Evolutionary conservation across 2,329 filamentous ascomycete genomes (phyloP), one percentile per base, ranked within the genome.

Genomic region (Neonectria faginata): DNA sequence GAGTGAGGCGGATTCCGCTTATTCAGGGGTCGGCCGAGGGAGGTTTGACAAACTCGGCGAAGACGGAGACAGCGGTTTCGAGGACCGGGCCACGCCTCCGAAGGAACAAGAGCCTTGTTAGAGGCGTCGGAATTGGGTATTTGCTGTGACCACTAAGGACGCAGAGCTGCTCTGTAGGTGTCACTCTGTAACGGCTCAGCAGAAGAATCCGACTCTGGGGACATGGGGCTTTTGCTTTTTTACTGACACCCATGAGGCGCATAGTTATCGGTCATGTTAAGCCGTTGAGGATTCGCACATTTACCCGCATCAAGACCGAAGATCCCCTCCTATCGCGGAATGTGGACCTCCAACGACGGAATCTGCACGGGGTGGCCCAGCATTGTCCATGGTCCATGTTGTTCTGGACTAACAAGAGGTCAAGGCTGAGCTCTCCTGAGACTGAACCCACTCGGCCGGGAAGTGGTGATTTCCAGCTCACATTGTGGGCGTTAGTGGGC

Each of bases 141-240:
- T 44, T 3, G n/a, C 27, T 33, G 25, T 50, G 31, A 41, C 29
- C 41, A 52, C 45, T 62, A 54, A 52, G 59, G 54, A 31, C 18
- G 39, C 63, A 50, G 66, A 47, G 54, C 48, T 55, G 47, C 60
- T 44, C 58, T 59, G 63, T 53, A 59, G 60, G 64, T 64, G 47
- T 51, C 50, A 57, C 41, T 53, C 41, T 52, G 20, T 39, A 22
- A n/a, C 27, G 18, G 56, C 36, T 59, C 56, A 55, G 11, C 42
- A 60, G 11, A 50, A 50, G 22, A 53, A 25, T 12, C 27, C 27
- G 48, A 51, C 25, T 16, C 27, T 55, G 33, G 16, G 18, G 7
- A 33, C 22, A 59, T 45, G 50, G 58, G 27, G 47, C 50, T 55
- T 58, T 66, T 60, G 36, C 52, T 57, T 50, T 33, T 57, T 57